Conservation (phyloP, 495 filamentous ascomycete genomes). For the Geopyxis carbonaria region DNA sequence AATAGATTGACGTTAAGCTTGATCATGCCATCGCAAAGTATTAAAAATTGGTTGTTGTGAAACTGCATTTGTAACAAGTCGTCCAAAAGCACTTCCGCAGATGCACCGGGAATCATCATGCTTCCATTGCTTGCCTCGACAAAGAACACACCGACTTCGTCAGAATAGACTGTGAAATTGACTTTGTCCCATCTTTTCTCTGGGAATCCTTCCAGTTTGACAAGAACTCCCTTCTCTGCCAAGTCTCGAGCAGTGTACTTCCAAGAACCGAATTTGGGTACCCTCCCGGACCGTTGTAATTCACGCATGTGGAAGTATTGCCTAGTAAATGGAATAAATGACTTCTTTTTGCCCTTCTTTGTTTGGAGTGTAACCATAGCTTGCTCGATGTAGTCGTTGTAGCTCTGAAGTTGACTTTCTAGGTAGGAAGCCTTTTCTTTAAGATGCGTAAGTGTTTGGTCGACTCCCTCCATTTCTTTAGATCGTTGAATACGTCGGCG, state of each 20-base stretch:
- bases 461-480: constrained; percentile 75
- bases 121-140: constrained; percentile 82
- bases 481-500: constrained; percentile 76
- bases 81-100: constrained; percentile 75
- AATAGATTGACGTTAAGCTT: constrained; percentile 90
- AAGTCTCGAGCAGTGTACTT: constrained; percentile 86
- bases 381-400: constrained; percentile 98
- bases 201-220: constrained; percentile 67
- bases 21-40: constrained; percentile 73
- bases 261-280: constrained; percentile 92
- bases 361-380: constrained; percentile 97
- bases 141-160: constrained; percentile 87
- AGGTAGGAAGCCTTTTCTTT: constrained; percentile 85
- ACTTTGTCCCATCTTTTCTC: constrained; percentile 82
- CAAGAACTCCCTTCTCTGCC: constrained; percentile 81
- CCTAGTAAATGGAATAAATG: constrained; percentile 92
- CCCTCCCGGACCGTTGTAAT: constrained; percentile 72
- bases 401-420: constrained; percentile 86
- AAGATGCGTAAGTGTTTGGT: constrained; percentile 63
- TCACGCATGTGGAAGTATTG: constrained; percentile 98
- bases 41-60: constrained; percentile 87
- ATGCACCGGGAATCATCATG: constrained; percentile 91
- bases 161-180: constrained; percentile 82
- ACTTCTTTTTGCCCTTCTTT: constrained; percentile 90
- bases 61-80: constrained; percentile 72